Evolutionary conservation across 176 grass and related monocot species (phyloP), one percentile per base, ranked within the genome.

Genomic region (Carex littledalei): DNA sequence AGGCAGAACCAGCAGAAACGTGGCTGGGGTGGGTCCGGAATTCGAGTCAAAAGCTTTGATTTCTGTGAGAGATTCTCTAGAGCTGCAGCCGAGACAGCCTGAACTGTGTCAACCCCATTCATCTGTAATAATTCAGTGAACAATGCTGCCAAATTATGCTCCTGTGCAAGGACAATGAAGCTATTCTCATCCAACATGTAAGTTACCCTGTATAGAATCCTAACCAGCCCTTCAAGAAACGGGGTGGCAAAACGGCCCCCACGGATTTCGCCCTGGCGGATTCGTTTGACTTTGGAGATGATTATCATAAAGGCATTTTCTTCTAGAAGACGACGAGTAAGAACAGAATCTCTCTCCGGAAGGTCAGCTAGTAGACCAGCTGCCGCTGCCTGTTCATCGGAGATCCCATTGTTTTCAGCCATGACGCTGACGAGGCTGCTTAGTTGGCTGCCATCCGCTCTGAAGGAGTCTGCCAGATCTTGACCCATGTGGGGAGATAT

Each of bases 121-220:
- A 91, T 98, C 88, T 98, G 95, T 87, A 98, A 93, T 24, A 98
- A 87, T 63, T 98, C 95, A 69, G 91, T 94, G 81, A 98, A 98
- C 74, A 98, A 84, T 85, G 89, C n/a, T 66, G 83, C 75, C 69
- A 98, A 90, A 88, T 94, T 94, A 66, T 91, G 84, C 29, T 94
- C 88, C 68, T 87, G 84, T 82, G 91, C 91, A 91, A 94, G 84
- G 52, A 63, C 60, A 83, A 93, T 81, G 18, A 93, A 88, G 43
- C 89, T 84, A 74, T 93, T 84, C 78, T 82, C 92, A 45, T 92
- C 86, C 88, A 98, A 85, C 80, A 94, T 81, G 80, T 67, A 98
- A 86, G 92, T 94, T 60, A 94, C 86, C 80, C 95, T 89, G 18
- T 88, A 93, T 20, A 98, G 76, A 84, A 94, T 59, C 77, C 68